A percentile compares a stretch with the other conserved stretches of the same genome.
Evolutionary conservation across 2,329 filamentous ascomycete species (phyloP).

Genomic region (Fusarium luffae): DNA sequence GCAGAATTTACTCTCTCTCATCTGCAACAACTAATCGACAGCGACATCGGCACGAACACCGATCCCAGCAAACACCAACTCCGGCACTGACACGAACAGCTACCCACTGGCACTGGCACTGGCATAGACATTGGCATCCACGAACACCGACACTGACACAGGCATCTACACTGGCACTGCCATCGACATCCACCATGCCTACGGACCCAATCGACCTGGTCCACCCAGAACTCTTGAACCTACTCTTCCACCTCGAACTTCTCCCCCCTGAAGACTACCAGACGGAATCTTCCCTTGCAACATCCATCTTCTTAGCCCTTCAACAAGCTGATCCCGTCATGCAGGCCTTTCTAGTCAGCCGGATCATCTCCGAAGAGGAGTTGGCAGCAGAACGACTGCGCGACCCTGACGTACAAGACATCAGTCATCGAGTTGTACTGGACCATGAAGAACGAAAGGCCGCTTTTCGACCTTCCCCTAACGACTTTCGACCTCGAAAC

Average conservation of each 20-base stretch:
- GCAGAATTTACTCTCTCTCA: neutral
- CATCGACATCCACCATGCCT: neutral
- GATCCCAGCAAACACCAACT: neutral
- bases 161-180: neutral
- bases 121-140: no score
- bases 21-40: neutral
- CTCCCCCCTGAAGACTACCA: constrained; percentile 1
- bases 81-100: neutral
- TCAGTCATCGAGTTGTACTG: constrained; percentile 17
- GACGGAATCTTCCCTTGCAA: constrained; percentile 30
- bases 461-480: neutral
- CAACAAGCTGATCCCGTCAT: constrained; percentile 32
- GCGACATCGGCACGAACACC: neutral
- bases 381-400: constrained; percentile 25
- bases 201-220: constrained; percentile 21
- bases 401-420: constrained; percentile 24
- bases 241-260: constrained; percentile 20
- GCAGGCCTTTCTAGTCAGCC: constrained; percentile 34
- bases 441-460: constrained; percentile 27
- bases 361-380: constrained; percentile 42
- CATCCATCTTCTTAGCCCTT: constrained; percentile 32
- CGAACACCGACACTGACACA: no score
- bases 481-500: neutral
- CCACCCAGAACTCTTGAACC: constrained; percentile 39
- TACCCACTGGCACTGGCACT: neutral